Conservation (phyloP, 306 rosid species). For the Vachellia collinsii region DNA sequence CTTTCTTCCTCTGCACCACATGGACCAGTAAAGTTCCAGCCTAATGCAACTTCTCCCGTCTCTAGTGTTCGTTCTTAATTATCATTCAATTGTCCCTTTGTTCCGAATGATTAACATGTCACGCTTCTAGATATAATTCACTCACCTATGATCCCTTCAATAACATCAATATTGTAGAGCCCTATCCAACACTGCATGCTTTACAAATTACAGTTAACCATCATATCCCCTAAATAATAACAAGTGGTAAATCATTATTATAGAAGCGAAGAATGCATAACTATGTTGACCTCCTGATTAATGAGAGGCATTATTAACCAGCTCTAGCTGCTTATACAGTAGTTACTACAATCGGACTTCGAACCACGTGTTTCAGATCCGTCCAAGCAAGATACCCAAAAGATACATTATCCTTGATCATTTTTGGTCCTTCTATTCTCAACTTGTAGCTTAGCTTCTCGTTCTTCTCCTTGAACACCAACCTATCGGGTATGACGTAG, state of each 20-base stretch:
- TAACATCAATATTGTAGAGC: not conserved
- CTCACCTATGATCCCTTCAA: not conserved
- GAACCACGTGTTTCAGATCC: slow-evolving; percentile 49
- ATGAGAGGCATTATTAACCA: not conserved
- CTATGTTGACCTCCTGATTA: too few species aligned
- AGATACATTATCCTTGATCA: slow-evolving; percentile 21
- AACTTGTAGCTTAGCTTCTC: slow-evolving; percentile 53
- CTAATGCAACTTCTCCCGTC: not conserved
- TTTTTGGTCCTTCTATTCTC: slow-evolving; percentile 46
- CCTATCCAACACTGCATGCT: not conserved
- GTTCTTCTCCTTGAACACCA: slow-evolving; percentile 56
- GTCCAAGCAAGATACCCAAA: slow-evolving; percentile 67
- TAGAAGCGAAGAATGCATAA: not conserved
- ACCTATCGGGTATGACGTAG: slow-evolving; percentile 46
- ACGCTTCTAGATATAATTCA: not conserved
- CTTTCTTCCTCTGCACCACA: not conserved
- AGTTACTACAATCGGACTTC: slow-evolving; percentile 72
- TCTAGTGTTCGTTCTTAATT: not conserved
- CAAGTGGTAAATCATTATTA: not conserved
- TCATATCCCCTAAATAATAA: too few species aligned
- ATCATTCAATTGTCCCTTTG: not conserved
- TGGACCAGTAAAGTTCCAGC: not conserved
- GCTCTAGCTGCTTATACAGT: not conserved
- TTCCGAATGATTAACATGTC: not conserved
- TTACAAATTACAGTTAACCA: not conserved